Conservation (phyloP, 306 rosid species). For the Corylus avellana region DNA sequence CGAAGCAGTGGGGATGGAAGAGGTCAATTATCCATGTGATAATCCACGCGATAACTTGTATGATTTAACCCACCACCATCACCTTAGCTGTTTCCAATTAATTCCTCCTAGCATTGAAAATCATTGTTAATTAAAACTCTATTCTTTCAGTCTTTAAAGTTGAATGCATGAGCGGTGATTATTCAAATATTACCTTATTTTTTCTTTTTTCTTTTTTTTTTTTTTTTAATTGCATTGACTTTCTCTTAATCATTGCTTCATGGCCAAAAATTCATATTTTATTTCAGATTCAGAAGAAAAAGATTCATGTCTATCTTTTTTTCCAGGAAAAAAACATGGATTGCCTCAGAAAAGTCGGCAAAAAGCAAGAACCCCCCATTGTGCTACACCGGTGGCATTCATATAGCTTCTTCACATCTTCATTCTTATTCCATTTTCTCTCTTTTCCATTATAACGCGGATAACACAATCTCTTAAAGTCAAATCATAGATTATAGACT, state of each 20-base stretch:
- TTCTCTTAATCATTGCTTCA: too few species aligned
- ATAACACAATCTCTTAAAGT: too few species aligned
- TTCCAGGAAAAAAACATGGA: neutral
- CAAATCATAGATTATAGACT: too few species aligned
- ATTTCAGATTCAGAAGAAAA: too few species aligned
- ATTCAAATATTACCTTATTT: neutral
- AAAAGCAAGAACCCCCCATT: too few species aligned
- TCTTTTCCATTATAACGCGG: too few species aligned
- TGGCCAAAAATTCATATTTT: too few species aligned
- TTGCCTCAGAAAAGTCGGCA: too few species aligned
- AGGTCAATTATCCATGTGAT: neutral
- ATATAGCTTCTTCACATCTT: too few species aligned
- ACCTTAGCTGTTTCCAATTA: neutral
- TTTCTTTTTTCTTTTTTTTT: too few species aligned
- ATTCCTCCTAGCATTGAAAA: neutral
- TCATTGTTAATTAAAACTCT: neutral
- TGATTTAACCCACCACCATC: neutral
- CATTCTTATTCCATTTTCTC: too few species aligned
- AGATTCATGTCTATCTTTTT: neutral
- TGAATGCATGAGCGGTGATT: neutral
- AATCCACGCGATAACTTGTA: neutral
- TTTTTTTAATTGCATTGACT: neutral
- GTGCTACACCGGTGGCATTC: too few species aligned
- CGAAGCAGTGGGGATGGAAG: neutral
- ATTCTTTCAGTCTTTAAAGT: neutral